Evolutionary conservation across 495 filamentous ascomycete species (phyloP).

Genomic region (Penicillium riverlandense): DNA sequence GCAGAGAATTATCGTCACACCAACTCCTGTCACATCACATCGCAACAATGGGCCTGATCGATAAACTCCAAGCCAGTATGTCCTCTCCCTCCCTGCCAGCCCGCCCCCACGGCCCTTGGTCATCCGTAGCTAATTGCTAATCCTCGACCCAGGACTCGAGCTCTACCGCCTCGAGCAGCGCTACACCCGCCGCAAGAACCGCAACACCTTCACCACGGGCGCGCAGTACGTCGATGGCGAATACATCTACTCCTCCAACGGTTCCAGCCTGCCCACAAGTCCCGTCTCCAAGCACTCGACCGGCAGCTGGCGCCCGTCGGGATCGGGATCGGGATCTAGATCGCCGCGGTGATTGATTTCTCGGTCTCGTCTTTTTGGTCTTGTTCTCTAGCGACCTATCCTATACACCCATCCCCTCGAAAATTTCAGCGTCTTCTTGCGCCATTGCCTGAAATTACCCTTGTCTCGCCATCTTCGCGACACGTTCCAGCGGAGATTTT

Average conservation of each 20-base stretch:
- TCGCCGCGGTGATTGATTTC: slow-evolving; percentile 9
- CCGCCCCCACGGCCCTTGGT: not conserved
- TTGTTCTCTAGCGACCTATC: not conserved
- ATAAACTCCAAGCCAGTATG: slow-evolving; percentile 51
- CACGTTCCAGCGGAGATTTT: no score
- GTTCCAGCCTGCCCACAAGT: slow-evolving; percentile 30
- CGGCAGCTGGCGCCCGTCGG: slow-evolving; percentile 32
- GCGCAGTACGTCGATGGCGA: slow-evolving; percentile 89
- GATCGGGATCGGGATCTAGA: slow-evolving; percentile 25
- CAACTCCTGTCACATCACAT: not conserved
- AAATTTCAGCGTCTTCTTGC: no score
- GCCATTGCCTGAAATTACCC: no score
- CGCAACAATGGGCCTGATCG: slow-evolving; percentile 46
- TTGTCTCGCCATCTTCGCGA: no score
- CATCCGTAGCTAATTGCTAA: not conserved
- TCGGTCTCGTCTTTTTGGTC: not conserved
- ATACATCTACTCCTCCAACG: slow-evolving; percentile 58
- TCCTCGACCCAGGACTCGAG: slow-evolving; percentile 54
- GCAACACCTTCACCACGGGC: slow-evolving; percentile 77
- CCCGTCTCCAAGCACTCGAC: slow-evolving; percentile 38
- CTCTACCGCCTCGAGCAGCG: slow-evolving; percentile 89
- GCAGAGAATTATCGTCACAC: no score
- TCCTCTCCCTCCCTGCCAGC: slow-evolving; percentile 4
- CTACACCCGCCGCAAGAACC: slow-evolving; percentile 80
- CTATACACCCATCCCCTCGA: not conserved